phyloP scores from a whole-genome alignment of 805 yeast genomes.

The Pichia pseudocactophila region DNA sequence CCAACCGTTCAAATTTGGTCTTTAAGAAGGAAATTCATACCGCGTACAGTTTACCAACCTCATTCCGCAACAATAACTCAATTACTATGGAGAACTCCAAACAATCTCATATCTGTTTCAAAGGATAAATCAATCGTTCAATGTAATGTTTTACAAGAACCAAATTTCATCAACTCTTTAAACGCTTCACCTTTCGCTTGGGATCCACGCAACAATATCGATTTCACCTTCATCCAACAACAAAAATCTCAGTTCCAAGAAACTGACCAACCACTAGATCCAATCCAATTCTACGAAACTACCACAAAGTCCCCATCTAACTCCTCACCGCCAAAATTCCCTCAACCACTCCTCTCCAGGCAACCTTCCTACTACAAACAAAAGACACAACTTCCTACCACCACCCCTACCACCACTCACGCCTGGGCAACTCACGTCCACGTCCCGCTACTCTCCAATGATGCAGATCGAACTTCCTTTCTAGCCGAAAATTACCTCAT shows the following conservation, averaged over 20 bases:
- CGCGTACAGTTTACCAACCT: slow-evolving; percentile 43
- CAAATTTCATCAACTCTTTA: slow-evolving; percentile 40
- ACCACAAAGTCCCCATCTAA: neutral
- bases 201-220: slow-evolving; percentile 39
- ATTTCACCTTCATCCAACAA: slow-evolving; percentile 45
- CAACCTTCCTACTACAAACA: slow-evolving; percentile 14
- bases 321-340: slow-evolving; percentile 4
- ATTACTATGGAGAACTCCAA: slow-evolving; percentile 43
- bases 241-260: slow-evolving; percentile 34
- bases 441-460: slow-evolving; percentile 36
- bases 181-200: slow-evolving; percentile 47
- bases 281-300: slow-evolving; percentile 5
- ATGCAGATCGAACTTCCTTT: slow-evolving; percentile 36
- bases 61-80: slow-evolving; percentile 48
- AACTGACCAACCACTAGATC: neutral
- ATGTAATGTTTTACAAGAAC: slow-evolving; percentile 38
- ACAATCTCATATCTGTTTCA: slow-evolving; percentile 39
- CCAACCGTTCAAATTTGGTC: slow-evolving; percentile 62
- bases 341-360: slow-evolving; percentile 9
- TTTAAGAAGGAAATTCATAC: slow-evolving; percentile 62
- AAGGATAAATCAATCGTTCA: slow-evolving; percentile 41
- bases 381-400: neutral
- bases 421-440: slow-evolving; percentile 34
- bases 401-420: slow-evolving; percentile 7
- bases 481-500: slow-evolving; percentile 42